phyloP scores from a whole-genome alignment of 176 grass and related monocot genomes.

The Triticum dicoccoides region DNA sequence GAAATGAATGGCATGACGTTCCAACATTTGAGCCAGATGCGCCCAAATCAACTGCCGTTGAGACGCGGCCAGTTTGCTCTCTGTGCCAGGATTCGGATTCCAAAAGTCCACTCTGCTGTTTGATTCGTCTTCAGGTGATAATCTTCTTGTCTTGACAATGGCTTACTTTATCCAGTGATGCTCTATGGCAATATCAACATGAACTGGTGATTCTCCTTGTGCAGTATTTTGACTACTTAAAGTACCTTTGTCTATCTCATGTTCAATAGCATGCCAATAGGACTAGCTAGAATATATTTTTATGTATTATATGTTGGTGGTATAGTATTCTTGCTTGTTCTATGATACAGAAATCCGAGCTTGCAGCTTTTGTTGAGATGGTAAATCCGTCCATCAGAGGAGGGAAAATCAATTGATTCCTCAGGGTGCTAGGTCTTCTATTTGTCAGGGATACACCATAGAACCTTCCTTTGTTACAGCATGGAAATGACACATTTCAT shows the following conservation, averaged over 20 bases:
- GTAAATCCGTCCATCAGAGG: constrained; percentile 40
- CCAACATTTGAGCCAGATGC: constrained; percentile 52
- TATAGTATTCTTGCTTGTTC: constrained; percentile 10
- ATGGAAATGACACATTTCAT: constrained; percentile 49
- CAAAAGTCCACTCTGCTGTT: constrained; percentile 87
- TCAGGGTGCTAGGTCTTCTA: constrained; percentile 33
- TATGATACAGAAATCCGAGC: constrained; percentile 73
- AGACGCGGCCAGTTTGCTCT: constrained; percentile 66
- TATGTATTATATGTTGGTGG: constrained; percentile 5
- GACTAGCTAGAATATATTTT: not conserved
- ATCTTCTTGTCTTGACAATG: not conserved
- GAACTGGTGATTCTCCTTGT: not conserved
- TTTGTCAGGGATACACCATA: constrained; percentile 19
- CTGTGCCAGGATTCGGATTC: constrained; percentile 77
- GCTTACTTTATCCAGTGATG: too few relatives aligned
- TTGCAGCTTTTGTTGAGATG: constrained; percentile 87
- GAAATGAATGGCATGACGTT: constrained; percentile 36
- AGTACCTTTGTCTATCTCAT: not conserved
- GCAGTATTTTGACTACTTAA: constrained; percentile 6
- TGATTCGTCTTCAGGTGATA: constrained; percentile 95
- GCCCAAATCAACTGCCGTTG: constrained; percentile 42
- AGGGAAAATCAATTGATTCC: constrained; percentile 29
- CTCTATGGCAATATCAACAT: too few relatives aligned
- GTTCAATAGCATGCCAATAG: not conserved
- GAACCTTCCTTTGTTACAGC: constrained; percentile 11